Conservation (phyloP, 2,329 filamentous ascomycete genomes). For the Aaosphaeria arxii region DNA sequence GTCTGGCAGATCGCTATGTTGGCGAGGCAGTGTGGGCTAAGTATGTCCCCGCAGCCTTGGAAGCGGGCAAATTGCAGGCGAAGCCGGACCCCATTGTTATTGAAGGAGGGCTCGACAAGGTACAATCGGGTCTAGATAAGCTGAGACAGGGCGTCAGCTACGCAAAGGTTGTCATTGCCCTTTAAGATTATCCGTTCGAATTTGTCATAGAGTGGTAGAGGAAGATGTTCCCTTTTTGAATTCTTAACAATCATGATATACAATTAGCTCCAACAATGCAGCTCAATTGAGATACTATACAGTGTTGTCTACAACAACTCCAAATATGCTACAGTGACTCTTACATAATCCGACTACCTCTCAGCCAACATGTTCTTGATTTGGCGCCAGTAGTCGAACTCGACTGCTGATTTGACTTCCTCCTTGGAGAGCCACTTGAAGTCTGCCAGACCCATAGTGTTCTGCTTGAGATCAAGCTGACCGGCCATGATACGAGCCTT, state of each 20-base stretch:
- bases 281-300: not conserved
- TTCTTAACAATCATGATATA: too few relatives aligned
- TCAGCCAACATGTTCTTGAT: constrained; percentile 83
- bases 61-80: constrained; percentile 28
- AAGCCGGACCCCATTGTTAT: constrained; percentile 28
- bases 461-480: constrained; percentile 76
- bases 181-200: constrained; percentile 2
- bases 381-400: constrained; percentile 66
- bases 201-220: not conserved
- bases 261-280: too few relatives aligned
- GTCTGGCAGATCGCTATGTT: constrained; percentile 19
- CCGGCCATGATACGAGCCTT: constrained; percentile 96
- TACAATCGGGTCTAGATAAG: constrained; percentile 24
- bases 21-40: constrained; percentile 33
- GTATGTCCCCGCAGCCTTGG: constrained; percentile 30
- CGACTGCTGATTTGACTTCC: constrained; percentile 70
- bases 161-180: constrained; percentile 30
- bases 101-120: constrained; percentile 22
- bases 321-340: not conserved
- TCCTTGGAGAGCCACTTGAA: constrained; percentile 93
- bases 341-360: constrained; percentile 49
- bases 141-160: constrained; percentile 32
- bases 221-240: too few relatives aligned
- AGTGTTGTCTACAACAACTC: constrained; percentile 2
- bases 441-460: constrained; percentile 70